Conservation (phyloP, 2,329 filamentous ascomycete genomes). For the Ceratocystis lukuohia region DNA sequence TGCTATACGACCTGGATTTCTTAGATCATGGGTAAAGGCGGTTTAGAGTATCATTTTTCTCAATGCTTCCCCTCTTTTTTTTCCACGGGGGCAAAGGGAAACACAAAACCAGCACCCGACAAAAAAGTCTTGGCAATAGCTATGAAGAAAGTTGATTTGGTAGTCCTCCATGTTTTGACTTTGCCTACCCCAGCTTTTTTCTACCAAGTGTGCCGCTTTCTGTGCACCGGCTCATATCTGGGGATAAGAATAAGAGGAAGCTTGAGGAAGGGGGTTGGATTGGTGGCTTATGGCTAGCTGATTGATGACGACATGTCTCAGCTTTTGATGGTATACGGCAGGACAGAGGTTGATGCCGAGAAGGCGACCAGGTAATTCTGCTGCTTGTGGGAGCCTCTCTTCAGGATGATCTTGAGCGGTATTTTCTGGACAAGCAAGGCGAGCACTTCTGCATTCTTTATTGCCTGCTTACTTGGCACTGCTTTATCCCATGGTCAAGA, state of each 20-base stretch:
- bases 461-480: neutral
- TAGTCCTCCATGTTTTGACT: neutral
- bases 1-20: neutral
- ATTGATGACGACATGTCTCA: neutral
- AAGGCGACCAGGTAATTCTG: neutral
- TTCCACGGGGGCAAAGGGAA: neutral
- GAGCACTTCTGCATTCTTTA: neutral
- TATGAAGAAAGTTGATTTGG: neutral
- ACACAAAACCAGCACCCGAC: neutral
- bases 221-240: neutral
- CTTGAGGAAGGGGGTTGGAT: neutral
- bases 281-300: neutral
- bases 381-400: neutral
- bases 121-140: conserved; percentile 1
- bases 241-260: neutral
- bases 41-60: neutral
- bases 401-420: neutral
- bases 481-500: neutral
- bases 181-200: conserved; percentile 1
- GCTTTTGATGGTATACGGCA: neutral
- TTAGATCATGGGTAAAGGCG: neutral
- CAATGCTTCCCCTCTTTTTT: neutral
- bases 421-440: neutral
- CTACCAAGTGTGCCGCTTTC: neutral
- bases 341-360: neutral